Conservation (phyloP, 2,329 filamentous ascomycete genomes). For the Ramichloridium luteum region DNA sequence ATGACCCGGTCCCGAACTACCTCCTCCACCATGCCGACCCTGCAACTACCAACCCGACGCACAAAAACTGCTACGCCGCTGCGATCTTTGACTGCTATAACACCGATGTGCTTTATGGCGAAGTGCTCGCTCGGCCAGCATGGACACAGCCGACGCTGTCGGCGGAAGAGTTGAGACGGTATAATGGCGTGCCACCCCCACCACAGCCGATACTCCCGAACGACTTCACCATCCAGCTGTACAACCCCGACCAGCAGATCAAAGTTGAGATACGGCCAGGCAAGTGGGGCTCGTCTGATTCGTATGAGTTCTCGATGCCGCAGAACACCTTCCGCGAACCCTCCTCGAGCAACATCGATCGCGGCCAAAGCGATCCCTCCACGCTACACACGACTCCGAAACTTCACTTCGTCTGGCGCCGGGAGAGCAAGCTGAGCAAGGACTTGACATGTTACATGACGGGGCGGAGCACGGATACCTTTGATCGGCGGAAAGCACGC, state of each 20-base stretch:
- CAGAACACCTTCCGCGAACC: constrained; percentile 72
- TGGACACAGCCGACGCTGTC: constrained; percentile 77
- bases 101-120: constrained; percentile 71
- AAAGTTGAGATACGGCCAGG: constrained; percentile 57
- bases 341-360: constrained; percentile 65
- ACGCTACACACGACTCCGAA: constrained; percentile 48
- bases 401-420: constrained; percentile 77
- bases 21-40: constrained; percentile 67
- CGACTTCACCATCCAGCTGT: constrained; percentile 73
- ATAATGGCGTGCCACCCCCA: constrained; percentile 52
- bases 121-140: constrained; percentile 71
- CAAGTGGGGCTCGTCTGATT: constrained; percentile 66
- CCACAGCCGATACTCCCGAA: constrained; percentile 64
- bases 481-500: constrained; percentile 51
- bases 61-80: constrained; percentile 74
- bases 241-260: constrained; percentile 83
- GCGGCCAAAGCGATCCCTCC: constrained; percentile 51
- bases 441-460: constrained; percentile 82
- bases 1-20: constrained; percentile 69
- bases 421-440: constrained; percentile 72
- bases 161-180: constrained; percentile 61
- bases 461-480: constrained; percentile 55
- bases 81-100: constrained; percentile 75
- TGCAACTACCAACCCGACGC: constrained; percentile 41
- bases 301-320: constrained; percentile 89